Percentiles rank a stretch among this genome's conserved stretches.
Evolutionary conservation across 208 protist species (phyloP).

Genomic region (Trichomonas vaginalis): DNA sequence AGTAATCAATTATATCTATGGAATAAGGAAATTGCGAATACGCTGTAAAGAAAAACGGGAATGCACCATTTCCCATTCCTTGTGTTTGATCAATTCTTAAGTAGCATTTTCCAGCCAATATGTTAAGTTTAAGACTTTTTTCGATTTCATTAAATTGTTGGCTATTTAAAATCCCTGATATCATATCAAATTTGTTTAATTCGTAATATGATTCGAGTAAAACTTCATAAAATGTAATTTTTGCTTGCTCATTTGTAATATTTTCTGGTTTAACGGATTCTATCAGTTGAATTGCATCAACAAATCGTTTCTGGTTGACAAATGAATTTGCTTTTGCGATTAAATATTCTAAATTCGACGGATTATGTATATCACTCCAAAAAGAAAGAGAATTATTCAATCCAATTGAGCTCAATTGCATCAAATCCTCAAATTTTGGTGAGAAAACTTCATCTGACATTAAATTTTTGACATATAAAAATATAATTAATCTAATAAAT

Average conservation of each 20-base stretch:
- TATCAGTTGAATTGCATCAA: background rate
- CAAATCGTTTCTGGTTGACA: background rate
- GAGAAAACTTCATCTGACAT: background rate
- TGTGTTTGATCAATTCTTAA: background rate
- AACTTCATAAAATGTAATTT: background rate
- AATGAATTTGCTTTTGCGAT: background rate
- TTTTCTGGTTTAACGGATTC: background rate
- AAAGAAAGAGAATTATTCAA: background rate
- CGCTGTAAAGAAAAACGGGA: background rate
- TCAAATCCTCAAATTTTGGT: background rate
- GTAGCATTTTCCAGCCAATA: background rate
- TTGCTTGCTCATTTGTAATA: background rate
- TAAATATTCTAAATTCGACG: background rate
- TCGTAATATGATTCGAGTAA: background rate
- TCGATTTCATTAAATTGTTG: background rate
- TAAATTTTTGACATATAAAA: too few species aligned
- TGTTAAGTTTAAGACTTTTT: background rate
- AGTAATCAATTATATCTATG: background rate
- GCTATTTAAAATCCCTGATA: background rate
- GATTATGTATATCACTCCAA: background rate
- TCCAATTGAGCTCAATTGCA: background rate
- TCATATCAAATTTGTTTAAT: background rate
- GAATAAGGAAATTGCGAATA: background rate
- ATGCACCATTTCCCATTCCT: background rate
- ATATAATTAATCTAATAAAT: too few species aligned